These are phyloP conservation scores for Lasiosphaeriaceae sp. DNA, from an alignment of 495 filamentous ascomycete genomes.

Conservation along the genomic window DNA sequence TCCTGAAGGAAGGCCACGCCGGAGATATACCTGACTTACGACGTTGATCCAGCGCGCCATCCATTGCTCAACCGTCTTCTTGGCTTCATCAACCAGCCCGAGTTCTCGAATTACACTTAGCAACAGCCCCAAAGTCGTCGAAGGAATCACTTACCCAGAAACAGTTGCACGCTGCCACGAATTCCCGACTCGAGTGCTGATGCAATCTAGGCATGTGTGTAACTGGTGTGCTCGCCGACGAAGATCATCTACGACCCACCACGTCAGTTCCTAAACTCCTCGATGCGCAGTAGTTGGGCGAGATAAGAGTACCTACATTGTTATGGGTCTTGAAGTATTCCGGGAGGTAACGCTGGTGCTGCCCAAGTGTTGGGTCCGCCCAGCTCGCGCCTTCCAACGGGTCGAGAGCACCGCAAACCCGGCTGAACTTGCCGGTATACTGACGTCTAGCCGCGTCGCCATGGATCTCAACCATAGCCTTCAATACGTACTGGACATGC, in stretches of 20 bases:
- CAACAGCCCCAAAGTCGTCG: background rate
- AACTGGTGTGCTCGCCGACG: conserved; percentile 68
- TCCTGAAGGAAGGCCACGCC: no score
- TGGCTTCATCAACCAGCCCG: conserved; percentile 68
- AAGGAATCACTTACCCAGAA: conserved; percentile 32
- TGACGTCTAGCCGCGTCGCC: conserved; percentile 52
- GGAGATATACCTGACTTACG: background rate
- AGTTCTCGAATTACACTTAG: conserved; percentile 35
- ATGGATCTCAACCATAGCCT: conserved; percentile 52
- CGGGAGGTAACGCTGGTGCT: conserved; percentile 64
- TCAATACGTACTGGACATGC: conserved; percentile 37
- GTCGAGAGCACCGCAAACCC: conserved; percentile 58
- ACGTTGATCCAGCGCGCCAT: conserved; percentile 60
- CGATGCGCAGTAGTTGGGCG: background rate
- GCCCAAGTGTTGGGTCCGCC: conserved; percentile 52
- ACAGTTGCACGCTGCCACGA: conserved; percentile 60
- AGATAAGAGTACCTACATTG: conserved; percentile 32
- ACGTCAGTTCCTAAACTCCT: background rate
- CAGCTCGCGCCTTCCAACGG: conserved; percentile 51
- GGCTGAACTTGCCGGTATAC: conserved; percentile 56
- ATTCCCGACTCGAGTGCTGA: conserved; percentile 64
- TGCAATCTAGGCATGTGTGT: conserved; percentile 71
- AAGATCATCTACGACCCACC: conserved; percentile 50
- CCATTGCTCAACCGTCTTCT: conserved; percentile 58
- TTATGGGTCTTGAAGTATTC: conserved; percentile 67